Conservation (phyloP, 2,329 filamentous ascomycete genomes). For the Fusarium agapanthi region DNA sequence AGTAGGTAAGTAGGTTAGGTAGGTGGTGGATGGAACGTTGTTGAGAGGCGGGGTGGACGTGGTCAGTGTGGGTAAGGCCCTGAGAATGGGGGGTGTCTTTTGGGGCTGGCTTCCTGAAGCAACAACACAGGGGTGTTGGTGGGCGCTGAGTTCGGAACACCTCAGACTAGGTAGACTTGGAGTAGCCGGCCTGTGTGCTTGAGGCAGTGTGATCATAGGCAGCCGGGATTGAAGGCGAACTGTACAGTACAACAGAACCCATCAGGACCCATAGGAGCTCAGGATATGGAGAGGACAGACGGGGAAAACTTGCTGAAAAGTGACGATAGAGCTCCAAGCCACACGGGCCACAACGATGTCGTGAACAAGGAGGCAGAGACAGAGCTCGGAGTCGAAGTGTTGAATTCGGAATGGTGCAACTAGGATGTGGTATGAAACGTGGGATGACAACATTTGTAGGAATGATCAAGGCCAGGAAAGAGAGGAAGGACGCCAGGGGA, state of each 20-base stretch:
- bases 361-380: conserved; percentile 20
- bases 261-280: background rate
- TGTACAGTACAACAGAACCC: conserved; percentile 4
- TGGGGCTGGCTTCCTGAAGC: conserved; percentile 34
- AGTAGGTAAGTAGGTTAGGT: conserved; percentile 28
- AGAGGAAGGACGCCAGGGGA: background rate
- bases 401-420: conserved; percentile 15
- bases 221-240: background rate
- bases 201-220: conserved; percentile 16
- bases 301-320: background rate
- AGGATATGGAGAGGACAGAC: background rate
- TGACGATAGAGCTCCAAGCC: conserved; percentile 34
- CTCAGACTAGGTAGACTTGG: conserved; percentile 21
- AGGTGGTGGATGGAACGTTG: conserved; percentile 44
- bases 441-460: background rate
- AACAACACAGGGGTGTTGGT: conserved; percentile 24
- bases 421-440: conserved; percentile 6
- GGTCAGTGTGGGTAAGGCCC: conserved; percentile 42
- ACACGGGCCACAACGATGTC: conserved; percentile 25
- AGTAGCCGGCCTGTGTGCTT: conserved; percentile 9
- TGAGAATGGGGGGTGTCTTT: conserved; percentile 30
- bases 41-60: conserved; percentile 46
- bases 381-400: conserved; percentile 22
- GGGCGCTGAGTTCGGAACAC: conserved; percentile 17
- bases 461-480: conserved; percentile 1